Percentiles rank a stretch among this genome's conserved stretches.
phyloP scores from a whole-genome alignment of 495 filamentous ascomycete genomes.

The Oleoguttula mirabilis region DNA sequence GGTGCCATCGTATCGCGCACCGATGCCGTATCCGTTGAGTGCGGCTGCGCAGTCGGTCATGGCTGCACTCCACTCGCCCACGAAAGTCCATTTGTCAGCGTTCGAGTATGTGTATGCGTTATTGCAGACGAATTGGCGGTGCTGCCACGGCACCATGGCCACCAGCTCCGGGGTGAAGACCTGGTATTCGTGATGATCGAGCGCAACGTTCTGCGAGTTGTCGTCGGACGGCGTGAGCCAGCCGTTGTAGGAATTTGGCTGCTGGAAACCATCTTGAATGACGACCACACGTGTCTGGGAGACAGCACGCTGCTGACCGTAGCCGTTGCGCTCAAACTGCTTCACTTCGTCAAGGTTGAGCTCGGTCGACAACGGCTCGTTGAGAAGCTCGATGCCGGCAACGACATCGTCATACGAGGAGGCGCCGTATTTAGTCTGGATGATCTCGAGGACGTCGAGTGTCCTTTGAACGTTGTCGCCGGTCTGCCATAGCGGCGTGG shows the following conservation, averaged over 20 bases:
- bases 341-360: constrained; percentile 42
- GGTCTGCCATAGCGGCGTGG: constrained; percentile 39
- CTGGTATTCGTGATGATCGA: constrained; percentile 43
- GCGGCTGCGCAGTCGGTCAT: constrained; percentile 66
- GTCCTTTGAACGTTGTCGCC: constrained; percentile 44
- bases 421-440: constrained; percentile 46
- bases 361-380: constrained; percentile 47
- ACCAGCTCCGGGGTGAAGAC: constrained; percentile 32
- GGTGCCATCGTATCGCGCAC: constrained; percentile 50
- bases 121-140: constrained; percentile 35
- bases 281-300: constrained; percentile 47
- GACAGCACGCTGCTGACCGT: constrained; percentile 38
- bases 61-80: constrained; percentile 46
- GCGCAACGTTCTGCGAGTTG: constrained; percentile 30
- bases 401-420: constrained; percentile 49
- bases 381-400: constrained; percentile 57
- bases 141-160: constrained; percentile 29
- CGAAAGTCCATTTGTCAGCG: constrained; percentile 37
- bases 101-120: constrained; percentile 27
- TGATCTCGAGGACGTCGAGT: constrained; percentile 42
- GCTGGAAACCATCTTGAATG: constrained; percentile 57
- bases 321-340: constrained; percentile 55
- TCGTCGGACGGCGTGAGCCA: constrained; percentile 32
- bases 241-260: constrained; percentile 31
- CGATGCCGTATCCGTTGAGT: constrained; percentile 55